Base-by-base conservation (phyloP, 352 stramenopile genomes). In the Pythium brachiatum region DNA sequence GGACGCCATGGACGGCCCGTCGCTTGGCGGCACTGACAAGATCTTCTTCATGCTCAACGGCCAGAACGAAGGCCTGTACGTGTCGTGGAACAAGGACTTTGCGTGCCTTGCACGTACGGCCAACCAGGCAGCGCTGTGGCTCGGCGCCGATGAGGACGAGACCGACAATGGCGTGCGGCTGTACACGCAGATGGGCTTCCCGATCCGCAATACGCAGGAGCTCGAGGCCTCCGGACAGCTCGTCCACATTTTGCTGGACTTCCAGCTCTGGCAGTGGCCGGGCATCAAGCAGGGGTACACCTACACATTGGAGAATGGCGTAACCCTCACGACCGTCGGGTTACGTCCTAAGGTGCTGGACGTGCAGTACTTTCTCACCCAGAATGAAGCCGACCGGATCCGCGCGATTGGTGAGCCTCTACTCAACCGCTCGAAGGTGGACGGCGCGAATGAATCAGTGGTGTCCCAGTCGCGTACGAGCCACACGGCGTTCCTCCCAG, bases 11-110 rank as follows among this genome's bases (percentile, higher is more conserved):
- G 69, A 83, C 29, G 25, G 53, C 36, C 69, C 65, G 3, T 34
- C 61, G 25, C 55, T 69, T 11, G 69, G 69, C 32, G 15, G 25
- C 13, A 58, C 70, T 7, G 72, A 91, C 75, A 75, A 73, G 61
- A 59, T 90, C 43, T 94, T 94, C 57, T 86, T 94, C 70, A 86
- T 94, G 78, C 81, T 94, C 64, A 94, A 94, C 53, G 85, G 85
- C 12, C 78, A 66, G 16, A 94, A 92, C 53, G 76, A 92, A 31
- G 85, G 85, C 8, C 56, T 94, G 51, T 92, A 92, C 69, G 80
- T 90, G 50, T 76, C 76, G 6, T 94, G 81, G 80, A 92, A 90
- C 60, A 79, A 84, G 15, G 60, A 90, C 34, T 90, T 88, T 46
- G 71, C 75, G 12, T 92, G 85, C 44, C 48, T 92, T 18, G 64